Percentiles rank a stretch among this genome's conserved stretches.
phyloP scores from a whole-genome alignment of 2,329 filamentous ascomycete species.

The Zelopaecilomyces penicillatus region DNA sequence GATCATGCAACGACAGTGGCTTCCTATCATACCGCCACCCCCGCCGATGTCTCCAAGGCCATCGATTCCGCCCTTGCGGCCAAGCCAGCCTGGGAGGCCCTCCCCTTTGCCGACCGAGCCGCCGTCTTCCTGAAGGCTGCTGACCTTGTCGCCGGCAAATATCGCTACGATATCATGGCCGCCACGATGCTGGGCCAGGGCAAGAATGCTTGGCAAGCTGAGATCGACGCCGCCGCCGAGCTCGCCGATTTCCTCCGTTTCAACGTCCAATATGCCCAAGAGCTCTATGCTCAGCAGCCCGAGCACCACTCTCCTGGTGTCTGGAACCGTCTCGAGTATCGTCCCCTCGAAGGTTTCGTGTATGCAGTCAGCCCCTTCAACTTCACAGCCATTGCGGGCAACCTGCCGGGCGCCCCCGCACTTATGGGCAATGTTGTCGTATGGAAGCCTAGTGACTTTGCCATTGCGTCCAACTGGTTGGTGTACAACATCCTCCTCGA shows the following conservation, averaged over 20 bases:
- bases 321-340: slow-evolving; percentile 88
- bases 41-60: slow-evolving; percentile 66
- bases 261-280: slow-evolving; percentile 88
- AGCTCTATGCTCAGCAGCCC: slow-evolving; percentile 82
- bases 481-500: slow-evolving; percentile 86
- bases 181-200: slow-evolving; percentile 93
- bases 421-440: slow-evolving; percentile 90
- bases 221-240: slow-evolving; percentile 93
- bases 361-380: slow-evolving; percentile 95
- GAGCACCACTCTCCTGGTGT: slow-evolving; percentile 72
- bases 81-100: slow-evolving; percentile 74
- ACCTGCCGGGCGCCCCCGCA: slow-evolving; percentile 73
- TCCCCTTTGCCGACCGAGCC: slow-evolving; percentile 84
- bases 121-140: slow-evolving; percentile 94
- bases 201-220: slow-evolving; percentile 98
- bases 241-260: slow-evolving; percentile 88
- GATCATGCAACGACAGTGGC: slow-evolving; percentile 71
- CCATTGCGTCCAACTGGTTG: slow-evolving; percentile 85
- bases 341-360: slow-evolving; percentile 88
- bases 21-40: slow-evolving; percentile 73
- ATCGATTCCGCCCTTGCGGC: slow-evolving; percentile 82
- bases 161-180: slow-evolving; percentile 94
- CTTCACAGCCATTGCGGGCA: slow-evolving; percentile 90
- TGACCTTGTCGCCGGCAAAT: slow-evolving; percentile 82
- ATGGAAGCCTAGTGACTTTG: slow-evolving; percentile 91